Evolutionary conservation across 495 filamentous ascomycete genomes (phyloP), one percentile per base, ranked within the genome.

Genomic region (Podospora australis): DNA sequence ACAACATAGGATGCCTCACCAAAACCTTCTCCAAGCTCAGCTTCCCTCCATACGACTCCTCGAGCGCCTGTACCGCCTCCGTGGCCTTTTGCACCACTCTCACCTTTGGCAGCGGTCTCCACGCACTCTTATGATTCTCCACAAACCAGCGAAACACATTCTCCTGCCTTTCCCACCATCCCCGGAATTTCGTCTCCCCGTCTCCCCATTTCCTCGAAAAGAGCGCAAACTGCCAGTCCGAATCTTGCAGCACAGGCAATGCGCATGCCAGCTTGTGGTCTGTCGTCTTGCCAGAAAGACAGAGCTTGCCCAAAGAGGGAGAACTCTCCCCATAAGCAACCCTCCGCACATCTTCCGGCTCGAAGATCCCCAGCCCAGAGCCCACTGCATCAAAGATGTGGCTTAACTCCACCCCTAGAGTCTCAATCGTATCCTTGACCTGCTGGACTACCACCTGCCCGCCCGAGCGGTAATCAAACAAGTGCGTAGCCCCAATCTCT

Each of bases 141-240:
- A 48, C 32, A 9, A 53, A 21, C 51, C 45, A 49, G 4, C 9
- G 43, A 11, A 53, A 40, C 2, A 49, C 45, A 19, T 49, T 53
- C 6, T 53, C 51, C 45, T 44, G 45, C 2, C 45, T n/a, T 24
- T 48, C 19, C 44, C 44, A 48, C 50, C 50, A 53, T 7, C 44
- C 44, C 1, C 44, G 50, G 30, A 44, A 22, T 21, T 48, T 22
- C 17, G 11, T 20, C 30, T 36, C 20, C 28, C 44, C 28, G 6
- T 23, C 28, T 1, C 20, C 44, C 10, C 32, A 34, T 30, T 43
- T 47, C 1, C 50, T 24, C 26, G 50, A 53, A 19, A 39, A 53
- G 23, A 53, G 11, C 8, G 36, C 26, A 43, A 53, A 53, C 10
- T 5, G n/a, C 32, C 29, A 53, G n/a, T 53, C 44, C 2, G 38